Evolutionary conservation across 2,329 filamentous ascomycete genomes (phyloP), one percentile per base, ranked within the genome.

Genomic region (Monilinia vaccinii-corymbosi): DNA sequence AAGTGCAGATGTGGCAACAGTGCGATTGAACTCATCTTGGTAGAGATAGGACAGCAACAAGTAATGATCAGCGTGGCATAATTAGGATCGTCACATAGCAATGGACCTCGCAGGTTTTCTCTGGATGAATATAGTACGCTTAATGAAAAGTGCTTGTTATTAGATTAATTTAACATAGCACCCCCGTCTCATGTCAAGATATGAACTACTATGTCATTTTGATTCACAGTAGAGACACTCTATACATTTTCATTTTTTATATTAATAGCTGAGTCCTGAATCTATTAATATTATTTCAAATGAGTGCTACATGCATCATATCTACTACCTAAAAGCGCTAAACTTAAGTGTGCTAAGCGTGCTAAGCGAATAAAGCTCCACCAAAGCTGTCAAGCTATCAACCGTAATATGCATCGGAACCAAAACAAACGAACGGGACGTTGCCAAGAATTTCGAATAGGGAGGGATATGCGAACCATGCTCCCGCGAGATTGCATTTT

Each of bases 1-100:
- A 81, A 65, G 87, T 93, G 32, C 77, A 82, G 63, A 89, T 90
- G 78, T 80, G 79, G 83, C 83, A 87, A 72, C 84, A 89, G 72
- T 87, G 83, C 67, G 81, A 86, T 65, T 83, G 82, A 1, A 71
- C 6, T 55, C 23, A 38, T 25, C 25, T 38, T 32, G 25, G 18
- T 28, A 40, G n/a, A n/a, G 7, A 36, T 8, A 28, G 14, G 31
- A 14, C 28, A 55, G 4, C 2, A 32, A 34, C 3, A 42, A 44
- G 38, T 31, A 23, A 55, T 16, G 23, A 60, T 34, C 25, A 31
- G 45, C 11, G 38, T 38, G 32, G 45, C 11, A 31, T 38, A 40
- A 40, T 40, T n/a, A 21, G 40, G 57, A 55, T 25, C 45, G 32
- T 21, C 34, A 16, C 13, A 36, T 36, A 36, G 9, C 18, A 49